Base-by-base conservation (phyloP, 208 protist genomes). In the Leptomonas seymouri region DNA sequence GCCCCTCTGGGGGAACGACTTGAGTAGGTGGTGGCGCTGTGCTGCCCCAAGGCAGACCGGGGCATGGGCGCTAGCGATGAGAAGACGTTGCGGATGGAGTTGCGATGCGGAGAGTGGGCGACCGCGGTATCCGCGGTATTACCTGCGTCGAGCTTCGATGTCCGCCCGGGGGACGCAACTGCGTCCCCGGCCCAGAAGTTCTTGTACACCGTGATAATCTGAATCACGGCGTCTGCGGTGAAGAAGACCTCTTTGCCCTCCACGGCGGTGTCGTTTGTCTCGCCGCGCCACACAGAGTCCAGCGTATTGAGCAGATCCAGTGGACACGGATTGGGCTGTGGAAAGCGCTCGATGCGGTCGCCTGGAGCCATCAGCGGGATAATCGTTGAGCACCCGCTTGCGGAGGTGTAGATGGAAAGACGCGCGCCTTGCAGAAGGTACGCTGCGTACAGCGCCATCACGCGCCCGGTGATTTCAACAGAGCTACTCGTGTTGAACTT, bases 341-440 rank as follows among this genome's bases (percentile, higher is more conserved):
- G n/a, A 42, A 74, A 79, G 30, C 70, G 73, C 54, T 87, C 80
- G 54, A 95, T 84, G 44, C 72, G 74, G 58, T 79, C 67, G 23
- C 78, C 78, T 5, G 71, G 78, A 25, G 77, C 58, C 28, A 84
- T 70, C 36, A 96, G 66, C 16, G 88, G 88, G 30, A 93, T 23
- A 39, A 96, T 81, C n/a, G 87, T 74, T 34, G 66, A 72, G 53
- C 88, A 91, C 28, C 68, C 76, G 23, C 54, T 72, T 15, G 65
- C 51, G 34, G 67, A 63, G 30, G 45, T 76, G 75, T 90, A 95
- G 42, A 93, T 30, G 18, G 90, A 95, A 30, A 95, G 82, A 21
- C 85, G 67, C 31, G 74, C 82, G 0, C 91, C 91, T 54, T 93
- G 91, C 46, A 96, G 73, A 18, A 96, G 76, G 48, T 89, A 86